Evolutionary conservation across 1,284 basidiomycete genomes (phyloP).

Genomic region (Boletus semigastroideus): DNA sequence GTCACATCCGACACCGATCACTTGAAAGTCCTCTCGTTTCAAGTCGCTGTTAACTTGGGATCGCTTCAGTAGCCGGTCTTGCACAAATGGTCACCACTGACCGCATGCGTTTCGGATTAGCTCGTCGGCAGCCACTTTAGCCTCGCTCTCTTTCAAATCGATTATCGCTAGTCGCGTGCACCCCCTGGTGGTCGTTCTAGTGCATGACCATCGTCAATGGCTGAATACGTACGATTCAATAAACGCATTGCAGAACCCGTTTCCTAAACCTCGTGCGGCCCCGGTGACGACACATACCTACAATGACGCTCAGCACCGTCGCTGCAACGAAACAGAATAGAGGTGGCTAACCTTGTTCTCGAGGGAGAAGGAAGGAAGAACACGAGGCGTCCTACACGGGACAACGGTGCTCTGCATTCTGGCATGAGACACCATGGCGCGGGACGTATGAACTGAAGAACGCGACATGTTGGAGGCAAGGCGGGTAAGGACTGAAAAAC

Average conservation of each 20-base stretch:
- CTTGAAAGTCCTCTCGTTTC: conserved; percentile 60
- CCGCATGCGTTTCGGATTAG: conserved; percentile 58
- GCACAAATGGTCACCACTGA: conserved; percentile 32
- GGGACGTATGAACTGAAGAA: conserved; percentile 13
- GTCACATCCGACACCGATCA: conserved; percentile 84
- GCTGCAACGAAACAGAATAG: neutral
- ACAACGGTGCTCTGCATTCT: conserved; percentile 29
- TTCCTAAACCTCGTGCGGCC: conserved; percentile 86
- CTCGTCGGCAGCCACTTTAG: conserved; percentile 71
- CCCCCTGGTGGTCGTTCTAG: conserved; percentile 48
- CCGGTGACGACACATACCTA: conserved; percentile 95
- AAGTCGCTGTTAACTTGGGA: conserved; percentile 60
- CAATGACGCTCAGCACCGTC: neutral
- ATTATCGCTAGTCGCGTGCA: conserved; percentile 82
- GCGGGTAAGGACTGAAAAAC: conserved; percentile 23
- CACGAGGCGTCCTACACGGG: conserved; percentile 25
- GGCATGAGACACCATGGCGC: conserved; percentile 9
- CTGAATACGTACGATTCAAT: conserved; percentile 69
- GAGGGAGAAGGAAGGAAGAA: conserved; percentile 67
- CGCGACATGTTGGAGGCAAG: conserved; percentile 20
- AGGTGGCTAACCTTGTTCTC: conserved; percentile 54
- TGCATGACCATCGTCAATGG: neutral
- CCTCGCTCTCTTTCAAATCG: conserved; percentile 79
- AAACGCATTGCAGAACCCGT: conserved; percentile 89
- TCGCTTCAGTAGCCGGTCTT: conserved; percentile 34